Percentiles rank a stretch among this genome's conserved stretches.
Conservation (phyloP, 2,329 filamentous ascomycete genomes). For the Aspergillus japonicus region DNA sequence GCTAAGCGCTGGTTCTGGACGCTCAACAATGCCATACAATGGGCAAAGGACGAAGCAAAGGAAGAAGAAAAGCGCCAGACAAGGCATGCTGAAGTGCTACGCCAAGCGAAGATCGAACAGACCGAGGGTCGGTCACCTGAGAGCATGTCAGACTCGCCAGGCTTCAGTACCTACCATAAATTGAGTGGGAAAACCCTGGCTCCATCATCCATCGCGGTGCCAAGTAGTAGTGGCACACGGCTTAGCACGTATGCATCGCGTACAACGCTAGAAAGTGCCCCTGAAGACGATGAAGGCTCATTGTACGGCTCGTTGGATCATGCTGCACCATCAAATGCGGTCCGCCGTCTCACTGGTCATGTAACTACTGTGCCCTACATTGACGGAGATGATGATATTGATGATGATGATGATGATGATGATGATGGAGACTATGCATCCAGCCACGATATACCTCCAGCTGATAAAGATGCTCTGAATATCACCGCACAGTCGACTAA, state of each 20-base stretch:
- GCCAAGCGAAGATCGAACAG: conserved; percentile 77
- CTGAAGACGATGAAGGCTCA: conserved; percentile 55
- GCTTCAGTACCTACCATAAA: conserved; percentile 31
- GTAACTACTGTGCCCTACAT: conserved; percentile 56
- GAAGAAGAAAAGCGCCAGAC: conserved; percentile 79
- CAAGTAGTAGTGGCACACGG: conserved; percentile 43
- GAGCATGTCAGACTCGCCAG: conserved; percentile 39
- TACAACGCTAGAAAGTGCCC: conserved; percentile 48
- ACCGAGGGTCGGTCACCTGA: conserved; percentile 53
- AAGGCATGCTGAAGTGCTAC: conserved; percentile 71
- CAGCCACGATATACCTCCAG: conserved; percentile 68
- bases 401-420: conserved; percentile 67
- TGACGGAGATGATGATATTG: conserved; percentile 64
- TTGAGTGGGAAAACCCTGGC: conserved; percentile 39
- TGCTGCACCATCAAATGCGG: conserved; percentile 52
- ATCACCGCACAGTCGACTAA: conserved; percentile 96
- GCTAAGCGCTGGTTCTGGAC: conserved; percentile 99
- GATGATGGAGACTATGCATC: conserved; percentile 80
- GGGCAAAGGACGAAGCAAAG: conserved; percentile 93
- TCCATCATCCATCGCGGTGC: conserved; percentile 36
- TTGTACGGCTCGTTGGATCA: conserved; percentile 57
- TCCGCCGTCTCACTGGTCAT: conserved; percentile 50
- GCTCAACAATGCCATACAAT: conserved; percentile 97
- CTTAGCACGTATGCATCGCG: conserved; percentile 51
- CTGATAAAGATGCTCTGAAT: conserved; percentile 89